Evolutionary conservation across 177 flowering plant species (phyloP).

Genomic region (Vitis hybrid): DNA sequence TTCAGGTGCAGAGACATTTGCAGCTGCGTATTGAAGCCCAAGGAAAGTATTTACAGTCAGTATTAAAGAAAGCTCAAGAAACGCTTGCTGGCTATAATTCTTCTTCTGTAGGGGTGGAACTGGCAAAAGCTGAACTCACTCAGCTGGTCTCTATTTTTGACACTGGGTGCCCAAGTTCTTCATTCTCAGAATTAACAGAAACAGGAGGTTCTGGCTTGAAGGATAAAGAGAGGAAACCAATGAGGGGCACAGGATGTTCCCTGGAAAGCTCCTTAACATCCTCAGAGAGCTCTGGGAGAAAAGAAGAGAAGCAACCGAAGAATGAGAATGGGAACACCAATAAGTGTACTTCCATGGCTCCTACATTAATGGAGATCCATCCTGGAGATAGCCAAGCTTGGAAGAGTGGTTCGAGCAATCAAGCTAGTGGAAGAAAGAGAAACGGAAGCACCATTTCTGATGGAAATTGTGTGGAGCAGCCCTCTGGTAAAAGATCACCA

Average conservation of each 20-base stretch:
- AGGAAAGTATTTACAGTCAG: slow-evolving; percentile 84
- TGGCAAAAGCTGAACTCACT: slow-evolving; percentile 60
- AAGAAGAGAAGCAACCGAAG: slow-evolving; percentile 28
- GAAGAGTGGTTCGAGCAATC: slow-evolving; percentile 13
- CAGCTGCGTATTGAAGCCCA: slow-evolving; percentile 96
- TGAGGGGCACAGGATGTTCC: slow-evolving; percentile 39
- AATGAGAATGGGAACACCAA: slow-evolving; percentile 21
- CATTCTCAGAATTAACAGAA: slow-evolving; percentile 62
- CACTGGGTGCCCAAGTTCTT: slow-evolving; percentile 39
- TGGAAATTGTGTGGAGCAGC: slow-evolving; percentile 35
- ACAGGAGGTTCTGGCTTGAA: slow-evolving; percentile 25
- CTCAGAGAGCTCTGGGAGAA: slow-evolving; percentile 47
- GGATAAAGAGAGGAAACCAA: slow-evolving; percentile 20
- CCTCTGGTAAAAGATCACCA: slow-evolving; percentile 24
- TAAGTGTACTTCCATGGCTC: slow-evolving; percentile 19
- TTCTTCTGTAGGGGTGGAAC: slow-evolving; percentile 50
- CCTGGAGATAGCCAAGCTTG: slow-evolving; percentile 11
- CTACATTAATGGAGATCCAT: slow-evolving; percentile 29
- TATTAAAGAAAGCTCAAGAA: slow-evolving; percentile 81
- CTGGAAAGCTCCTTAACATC: slow-evolving; percentile 71
- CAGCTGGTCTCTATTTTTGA: slow-evolving; percentile 64
- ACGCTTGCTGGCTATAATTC: slow-evolving; percentile 59
- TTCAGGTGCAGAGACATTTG: slow-evolving; percentile 90
- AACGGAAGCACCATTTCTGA: slow-evolving; percentile 34
- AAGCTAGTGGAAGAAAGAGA: slow-evolving; percentile 38